phyloP scores from a whole-genome alignment of 2,329 filamentous ascomycete species.

The Pestalotiopsis sp. region DNA sequence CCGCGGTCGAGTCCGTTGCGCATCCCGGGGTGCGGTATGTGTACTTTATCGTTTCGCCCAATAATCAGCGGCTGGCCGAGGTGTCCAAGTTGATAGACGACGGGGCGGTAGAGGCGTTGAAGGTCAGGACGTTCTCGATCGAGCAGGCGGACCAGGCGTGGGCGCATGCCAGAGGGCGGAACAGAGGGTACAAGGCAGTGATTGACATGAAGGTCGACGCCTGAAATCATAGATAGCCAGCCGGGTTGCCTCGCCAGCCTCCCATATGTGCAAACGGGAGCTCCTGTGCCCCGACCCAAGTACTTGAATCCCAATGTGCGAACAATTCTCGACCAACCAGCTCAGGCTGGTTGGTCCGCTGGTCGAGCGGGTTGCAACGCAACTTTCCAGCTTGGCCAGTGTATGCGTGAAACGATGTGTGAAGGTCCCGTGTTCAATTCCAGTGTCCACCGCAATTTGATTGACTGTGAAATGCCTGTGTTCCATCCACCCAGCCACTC shows the following conservation, averaged over 20 bases:
- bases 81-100: slow-evolving; percentile 23
- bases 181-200: slow-evolving; percentile 26
- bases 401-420: too few species aligned
- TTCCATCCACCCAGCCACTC: too few species aligned
- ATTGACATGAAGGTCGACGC: slow-evolving; percentile 16
- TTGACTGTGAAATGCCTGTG: too few species aligned
- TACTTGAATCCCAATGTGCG: too few species aligned
- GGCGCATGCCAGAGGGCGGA: slow-evolving; percentile 22
- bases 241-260: background rate
- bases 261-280: too few species aligned
- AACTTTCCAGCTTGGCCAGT: too few species aligned
- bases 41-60: slow-evolving; percentile 32
- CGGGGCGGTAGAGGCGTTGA: slow-evolving; percentile 20
- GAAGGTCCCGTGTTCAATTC: too few species aligned
- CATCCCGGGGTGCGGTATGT: slow-evolving; percentile 25
- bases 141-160: slow-evolving; percentile 28
- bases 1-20: slow-evolving; percentile 17
- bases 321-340: too few species aligned
- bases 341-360: too few species aligned
- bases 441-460: too few species aligned
- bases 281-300: too few species aligned
- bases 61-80: slow-evolving; percentile 18
- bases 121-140: slow-evolving; percentile 22
- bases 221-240: background rate
- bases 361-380: too few species aligned